Conservation (phyloP, 352 stramenopile species). For the Phytophthora niederhauseri region DNA sequence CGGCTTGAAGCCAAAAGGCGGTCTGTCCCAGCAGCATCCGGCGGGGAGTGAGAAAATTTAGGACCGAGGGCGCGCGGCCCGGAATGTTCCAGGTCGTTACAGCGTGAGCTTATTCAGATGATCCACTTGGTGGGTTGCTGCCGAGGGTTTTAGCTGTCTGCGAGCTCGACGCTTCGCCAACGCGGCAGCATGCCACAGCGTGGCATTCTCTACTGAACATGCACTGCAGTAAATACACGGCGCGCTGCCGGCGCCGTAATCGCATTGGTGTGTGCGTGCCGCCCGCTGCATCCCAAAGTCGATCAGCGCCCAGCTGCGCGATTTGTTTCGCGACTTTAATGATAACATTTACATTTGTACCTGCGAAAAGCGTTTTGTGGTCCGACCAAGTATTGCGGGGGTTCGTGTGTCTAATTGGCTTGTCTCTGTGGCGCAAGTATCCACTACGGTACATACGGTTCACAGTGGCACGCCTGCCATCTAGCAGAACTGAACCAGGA, state of each 20-base stretch:
- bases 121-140: slow-evolving; percentile 7
- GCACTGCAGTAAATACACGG: neutral
- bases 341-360: neutral
- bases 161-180: neutral
- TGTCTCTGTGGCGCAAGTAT: slow-evolving; percentile 25
- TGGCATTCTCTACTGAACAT: neutral
- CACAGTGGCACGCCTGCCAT: slow-evolving; percentile 23
- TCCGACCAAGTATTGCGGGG: slow-evolving; percentile 15
- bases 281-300: slow-evolving; percentile 1
- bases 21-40: slow-evolving; percentile 25
- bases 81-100: slow-evolving; percentile 34
- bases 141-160: neutral
- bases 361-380: slow-evolving; percentile 19
- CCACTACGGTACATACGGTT: slow-evolving; percentile 28
- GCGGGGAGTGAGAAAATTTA: slow-evolving; percentile 28
- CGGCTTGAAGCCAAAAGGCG: slow-evolving; percentile 11
- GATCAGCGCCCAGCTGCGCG: slow-evolving; percentile 28
- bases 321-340: slow-evolving; percentile 13
- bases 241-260: slow-evolving; percentile 6
- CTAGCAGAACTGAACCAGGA: slow-evolving; percentile 26
- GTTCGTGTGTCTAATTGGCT: slow-evolving; percentile 19
- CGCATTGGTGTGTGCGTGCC: neutral
- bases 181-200: neutral
- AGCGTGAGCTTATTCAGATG: slow-evolving; percentile 16
- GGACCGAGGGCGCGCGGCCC: neutral